Percentiles rank a stretch among this genome's conserved stretches.
Evolutionary conservation across 768 basidiomycete genomes (phyloP).

Genomic region (Dioszegia crocea): DNA sequence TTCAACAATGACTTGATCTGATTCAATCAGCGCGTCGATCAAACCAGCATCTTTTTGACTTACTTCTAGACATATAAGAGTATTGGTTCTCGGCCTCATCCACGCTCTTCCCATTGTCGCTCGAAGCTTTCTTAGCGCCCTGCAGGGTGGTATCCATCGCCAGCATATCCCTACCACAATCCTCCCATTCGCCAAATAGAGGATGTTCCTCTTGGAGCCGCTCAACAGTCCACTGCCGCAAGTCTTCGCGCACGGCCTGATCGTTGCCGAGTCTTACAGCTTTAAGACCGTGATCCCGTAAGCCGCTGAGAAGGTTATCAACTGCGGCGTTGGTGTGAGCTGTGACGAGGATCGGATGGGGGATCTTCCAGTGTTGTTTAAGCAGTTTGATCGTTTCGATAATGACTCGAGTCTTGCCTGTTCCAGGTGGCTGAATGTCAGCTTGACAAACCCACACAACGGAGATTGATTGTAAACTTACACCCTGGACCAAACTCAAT

Average conservation of each 20-base stretch:
- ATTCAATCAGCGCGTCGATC: background rate
- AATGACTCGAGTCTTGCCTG: conserved; percentile 85
- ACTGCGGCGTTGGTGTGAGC: conserved; percentile 92
- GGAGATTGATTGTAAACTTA: conserved; percentile 53
- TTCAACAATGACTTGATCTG: background rate
- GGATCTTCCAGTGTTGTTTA: conserved; percentile 79
- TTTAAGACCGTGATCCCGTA: conserved; percentile 59
- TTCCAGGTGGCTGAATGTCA: conserved; percentile 31
- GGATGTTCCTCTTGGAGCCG: conserved; percentile 61
- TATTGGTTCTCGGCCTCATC: too few relatives aligned
- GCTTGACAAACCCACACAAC: background rate
- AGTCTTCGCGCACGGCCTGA: conserved; percentile 59
- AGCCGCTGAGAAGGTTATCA: conserved; percentile 78
- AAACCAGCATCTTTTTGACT: too few relatives aligned
- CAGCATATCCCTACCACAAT: conserved; percentile 5
- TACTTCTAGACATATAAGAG: too few relatives aligned
- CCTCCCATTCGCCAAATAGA: conserved; percentile 54
- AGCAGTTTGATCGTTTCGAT: conserved; percentile 76
- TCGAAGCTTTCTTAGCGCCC: background rate
- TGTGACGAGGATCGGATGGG: conserved; percentile 80
- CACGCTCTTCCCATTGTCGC: too few relatives aligned
- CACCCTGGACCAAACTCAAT: conserved; percentile 80
- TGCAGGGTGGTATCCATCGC: background rate
- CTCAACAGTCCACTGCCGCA: conserved; percentile 52
- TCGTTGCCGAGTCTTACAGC: conserved; percentile 72